Base-by-base conservation (phyloP, 129 eudicot genomes). In the Centaurea solstitialis region DNA sequence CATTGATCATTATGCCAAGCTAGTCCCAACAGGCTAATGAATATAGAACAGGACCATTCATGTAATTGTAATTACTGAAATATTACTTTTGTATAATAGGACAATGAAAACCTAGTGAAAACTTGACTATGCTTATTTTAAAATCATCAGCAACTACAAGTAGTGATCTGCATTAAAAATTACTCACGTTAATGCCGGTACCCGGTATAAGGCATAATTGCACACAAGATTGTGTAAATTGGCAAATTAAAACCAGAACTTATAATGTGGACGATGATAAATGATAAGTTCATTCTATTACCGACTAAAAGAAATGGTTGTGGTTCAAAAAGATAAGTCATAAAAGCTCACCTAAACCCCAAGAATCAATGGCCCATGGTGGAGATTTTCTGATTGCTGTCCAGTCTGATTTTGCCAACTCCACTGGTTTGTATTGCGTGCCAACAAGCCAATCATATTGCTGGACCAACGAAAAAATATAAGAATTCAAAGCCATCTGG, bases 391-490 rank as follows among this genome's bases (percentile, higher is more conserved):
- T 91, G 65, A 95, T 84, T 57, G 91, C 80, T 68, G 85, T 82
- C 98, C 98, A 95, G 84, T 95, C 99, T 75, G 98, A 85, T 76
- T 93, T 93, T 43, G 82, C 87, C 86, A 95, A 66, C 90, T 95
- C 99, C 94, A 85, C 89, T 26, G 99, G 93, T 87, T 95, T 95
- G 97, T 95, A 95, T 87, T 91, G 98, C 18, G 93, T 23, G 80
- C 94, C 98, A 84, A 95, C 86, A 82, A 95, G 97, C 97, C 98
- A 95, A 83, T 91, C 97, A 84, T 89, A 92, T 95, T 93, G 99
- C 98, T 95, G 93, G 70, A 79, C 79, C 26, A 69, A 87, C 50
- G 79, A 41, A 73, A 23, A 70, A 40, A 72, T 43, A 6, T 74
- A 50, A 77, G 67, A 70, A 70, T 12, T 26, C 76, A 70, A 74